A percentile compares a stretch with the other conserved stretches of the same genome.
Evolutionary conservation across 495 filamentous ascomycete species (phyloP).

Genomic region (Talaromyces nanjingensis): DNA sequence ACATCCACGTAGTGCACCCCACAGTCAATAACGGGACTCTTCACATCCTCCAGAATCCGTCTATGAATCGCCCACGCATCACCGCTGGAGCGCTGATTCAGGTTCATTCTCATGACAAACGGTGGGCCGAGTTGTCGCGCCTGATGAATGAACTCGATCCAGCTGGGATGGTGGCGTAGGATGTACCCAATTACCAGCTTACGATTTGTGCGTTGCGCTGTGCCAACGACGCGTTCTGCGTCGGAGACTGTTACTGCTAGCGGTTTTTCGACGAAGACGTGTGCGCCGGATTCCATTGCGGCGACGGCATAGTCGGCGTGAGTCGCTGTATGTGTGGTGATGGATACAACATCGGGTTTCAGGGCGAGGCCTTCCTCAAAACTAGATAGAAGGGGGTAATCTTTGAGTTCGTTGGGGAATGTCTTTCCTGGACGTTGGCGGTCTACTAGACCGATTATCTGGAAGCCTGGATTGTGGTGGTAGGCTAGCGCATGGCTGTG

Average conservation of each 20-base stretch:
- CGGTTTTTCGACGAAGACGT: conserved; percentile 15
- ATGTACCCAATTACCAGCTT: conserved; percentile 15
- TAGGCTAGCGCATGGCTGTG: conserved; percentile 15
- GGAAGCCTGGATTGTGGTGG: conserved; percentile 13
- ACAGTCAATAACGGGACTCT: conserved; percentile 14
- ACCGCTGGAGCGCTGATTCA: conserved; percentile 13
- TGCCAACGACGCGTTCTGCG: conserved; percentile 10
- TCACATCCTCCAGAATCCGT: conserved; percentile 11
- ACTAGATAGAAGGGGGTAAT: neutral
- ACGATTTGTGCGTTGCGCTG: conserved; percentile 9
- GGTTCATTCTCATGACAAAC: conserved; percentile 14
- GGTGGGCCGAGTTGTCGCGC: conserved; percentile 13
- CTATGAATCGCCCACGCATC: conserved; percentile 13
- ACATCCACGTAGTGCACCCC: conserved; percentile 15
- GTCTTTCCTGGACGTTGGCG: conserved; percentile 8
- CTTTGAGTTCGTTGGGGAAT: conserved; percentile 6
- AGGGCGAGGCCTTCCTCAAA: conserved; percentile 10
- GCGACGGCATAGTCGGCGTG: conserved; percentile 12
- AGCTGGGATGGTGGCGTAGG: conserved; percentile 14
- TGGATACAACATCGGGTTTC: conserved; percentile 13
- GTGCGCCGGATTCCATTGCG: conserved; percentile 13
- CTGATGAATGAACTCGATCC: conserved; percentile 14
- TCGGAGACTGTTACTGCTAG: conserved; percentile 12
- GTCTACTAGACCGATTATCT: conserved; percentile 12
- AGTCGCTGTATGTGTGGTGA: conserved; percentile 12